Evolutionary conservation across 192 early-diverging fungal species (phyloP), one percentile per base, ranked within the genome.

Genomic region (Gigaspora rosea): DNA sequence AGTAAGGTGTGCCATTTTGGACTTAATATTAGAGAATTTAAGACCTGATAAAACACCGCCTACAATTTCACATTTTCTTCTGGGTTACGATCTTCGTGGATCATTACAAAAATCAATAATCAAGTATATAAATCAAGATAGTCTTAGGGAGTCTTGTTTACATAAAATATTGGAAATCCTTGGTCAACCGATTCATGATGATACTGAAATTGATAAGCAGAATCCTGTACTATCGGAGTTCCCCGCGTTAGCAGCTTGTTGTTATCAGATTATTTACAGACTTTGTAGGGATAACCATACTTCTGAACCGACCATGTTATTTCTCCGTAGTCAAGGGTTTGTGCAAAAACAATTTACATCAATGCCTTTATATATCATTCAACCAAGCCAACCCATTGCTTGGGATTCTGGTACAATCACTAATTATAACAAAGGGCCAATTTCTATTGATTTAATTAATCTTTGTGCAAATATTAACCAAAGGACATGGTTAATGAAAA

Each of bases 401-500:
- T 80, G 76, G 10, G 59, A 80, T 50, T 68, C 80, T 36, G 74
- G 83, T 2, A 58, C 64, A 3, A 46, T 85, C 4, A 77, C 36
- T 2, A 64, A 77, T 8, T 47, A 72, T 9, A 79, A 85, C 56
- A 62, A 73, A 2, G 75, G 76, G 0, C 20, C 49, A 41, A 64
- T 82, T 57, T 56, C 76, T n/a, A 76, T 61, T 46, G 80, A 85
- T 56, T 78, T 80, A 18, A 71, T 79, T 71, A 80, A 76, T 52
- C 46, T 85, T 46, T 78, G 82, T 71, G 84, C 90, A 13, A 86
- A 89, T 72, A 84, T 99, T 63, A 90, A 96, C 75, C 92, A 94
- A 56, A 91, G 95, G 15, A 88, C 97, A 0, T 99, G 96, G 96
- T 84, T 97, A 12, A 87, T 98, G 87, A 91, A 93, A 70, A 84